Percentiles rank a stretch among this genome's conserved stretches.
Evolutionary conservation across 768 basidiomycete species (phyloP).

Genomic region (Leucosporidium yakuticum): DNA sequence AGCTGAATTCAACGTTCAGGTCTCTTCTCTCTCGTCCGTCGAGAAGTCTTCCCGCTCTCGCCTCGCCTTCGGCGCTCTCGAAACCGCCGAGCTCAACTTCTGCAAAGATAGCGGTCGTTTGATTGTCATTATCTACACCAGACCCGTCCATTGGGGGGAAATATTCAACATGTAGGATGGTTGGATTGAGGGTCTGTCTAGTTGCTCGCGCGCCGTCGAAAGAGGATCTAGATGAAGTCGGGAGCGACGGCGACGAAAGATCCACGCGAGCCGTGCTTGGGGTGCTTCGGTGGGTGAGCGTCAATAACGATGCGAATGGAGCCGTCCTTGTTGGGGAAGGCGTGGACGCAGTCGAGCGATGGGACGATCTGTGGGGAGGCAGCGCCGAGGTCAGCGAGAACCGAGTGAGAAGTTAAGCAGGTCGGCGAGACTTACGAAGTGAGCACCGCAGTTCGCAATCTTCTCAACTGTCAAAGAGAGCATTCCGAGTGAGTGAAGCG

Average conservation of each 20-base stretch:
- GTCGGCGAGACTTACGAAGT: constrained; percentile 11
- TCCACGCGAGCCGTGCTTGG: constrained; percentile 32
- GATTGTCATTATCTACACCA: no score
- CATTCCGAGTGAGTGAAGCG: not conserved
- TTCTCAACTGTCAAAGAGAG: constrained; percentile 33
- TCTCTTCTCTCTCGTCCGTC: no score
- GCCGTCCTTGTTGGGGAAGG: constrained; percentile 22
- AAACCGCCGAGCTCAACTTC: no score
- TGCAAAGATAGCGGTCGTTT: no score
- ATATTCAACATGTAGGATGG: no score
- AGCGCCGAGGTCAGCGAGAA: not conserved
- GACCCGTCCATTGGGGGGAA: no score
- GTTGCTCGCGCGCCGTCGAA: no score
- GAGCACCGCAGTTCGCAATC: constrained; percentile 34
- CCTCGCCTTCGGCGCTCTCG: no score
- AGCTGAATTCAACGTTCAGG: no score
- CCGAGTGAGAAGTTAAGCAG: not conserved
- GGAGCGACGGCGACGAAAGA: constrained; percentile 32
- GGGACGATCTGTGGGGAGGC: not conserved
- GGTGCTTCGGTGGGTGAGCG: constrained; percentile 33
- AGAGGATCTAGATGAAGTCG: constrained; percentile 1
- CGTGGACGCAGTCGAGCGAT: constrained; percentile 34
- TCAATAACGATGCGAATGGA: constrained; percentile 26
- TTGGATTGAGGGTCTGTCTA: no score
- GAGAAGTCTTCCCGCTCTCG: no score